Percentiles rank a stretch among this genome's conserved stretches.
These are phyloP conservation scores for Salix arbutifolia DNA, from an alignment of 345 rosid species.

Conservation along the genomic window DNA sequence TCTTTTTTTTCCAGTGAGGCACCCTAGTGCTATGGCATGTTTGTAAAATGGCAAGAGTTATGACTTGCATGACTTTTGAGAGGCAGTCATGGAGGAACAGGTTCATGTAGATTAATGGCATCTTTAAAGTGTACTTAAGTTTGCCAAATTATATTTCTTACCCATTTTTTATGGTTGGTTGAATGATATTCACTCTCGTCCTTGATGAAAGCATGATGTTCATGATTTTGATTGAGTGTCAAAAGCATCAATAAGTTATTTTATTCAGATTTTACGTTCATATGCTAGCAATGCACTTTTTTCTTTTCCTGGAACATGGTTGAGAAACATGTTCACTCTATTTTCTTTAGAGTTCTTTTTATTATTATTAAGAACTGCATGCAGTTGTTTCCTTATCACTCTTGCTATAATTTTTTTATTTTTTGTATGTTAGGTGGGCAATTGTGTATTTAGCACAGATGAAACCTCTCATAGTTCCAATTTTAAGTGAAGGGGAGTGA, in stretches of 20 bases:
- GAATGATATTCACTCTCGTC: not conserved
- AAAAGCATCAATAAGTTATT: not conserved
- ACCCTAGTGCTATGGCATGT: not conserved
- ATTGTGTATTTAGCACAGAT: slow-evolving; percentile 95
- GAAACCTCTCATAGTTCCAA: slow-evolving; percentile 97
- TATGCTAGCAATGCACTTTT: not conserved
- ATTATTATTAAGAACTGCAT: not conserved
- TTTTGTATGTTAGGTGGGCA: slow-evolving; percentile 71
- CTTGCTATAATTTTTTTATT: not conserved
- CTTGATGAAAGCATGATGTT: not conserved
- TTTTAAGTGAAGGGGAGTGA: slow-evolving; percentile 73
- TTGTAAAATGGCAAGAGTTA: not conserved
- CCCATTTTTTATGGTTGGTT: not conserved
- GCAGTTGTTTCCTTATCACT: not conserved
- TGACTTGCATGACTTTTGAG: not conserved
- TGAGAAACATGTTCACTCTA: not conserved
- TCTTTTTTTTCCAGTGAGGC: not conserved
- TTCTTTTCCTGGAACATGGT: not conserved
- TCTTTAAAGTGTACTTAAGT: not conserved
- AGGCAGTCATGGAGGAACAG: not conserved
- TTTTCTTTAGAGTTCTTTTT: not conserved
- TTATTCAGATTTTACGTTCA: not conserved
- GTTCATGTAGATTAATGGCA: not conserved
- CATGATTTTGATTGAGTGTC: not conserved
- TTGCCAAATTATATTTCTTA: not conserved